These are phyloP conservation scores for Ettlia oleoabundans DNA, from an alignment of 139 green algal genomes.

Conservation along the genomic window DNA sequence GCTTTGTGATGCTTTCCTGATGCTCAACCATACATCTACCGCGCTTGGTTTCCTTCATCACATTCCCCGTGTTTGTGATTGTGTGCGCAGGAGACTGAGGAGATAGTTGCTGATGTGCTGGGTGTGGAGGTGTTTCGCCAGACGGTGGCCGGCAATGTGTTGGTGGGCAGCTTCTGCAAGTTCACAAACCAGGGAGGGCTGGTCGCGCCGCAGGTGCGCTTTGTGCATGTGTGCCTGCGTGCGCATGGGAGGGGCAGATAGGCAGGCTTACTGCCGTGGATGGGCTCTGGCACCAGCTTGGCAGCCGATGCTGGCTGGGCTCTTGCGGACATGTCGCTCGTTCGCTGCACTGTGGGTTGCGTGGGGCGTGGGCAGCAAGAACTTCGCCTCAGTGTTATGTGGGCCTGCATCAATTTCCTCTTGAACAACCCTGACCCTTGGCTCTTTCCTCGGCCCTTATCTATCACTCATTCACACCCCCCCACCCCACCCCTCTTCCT, in stretches of 20 bases:
- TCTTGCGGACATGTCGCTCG: too few relatives aligned
- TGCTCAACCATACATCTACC: too few relatives aligned
- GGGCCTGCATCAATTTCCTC: too few relatives aligned
- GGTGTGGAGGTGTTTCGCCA: conserved; percentile 99
- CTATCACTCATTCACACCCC: too few relatives aligned
- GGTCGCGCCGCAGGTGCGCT: conserved; percentile 49
- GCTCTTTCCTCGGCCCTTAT: too few relatives aligned
- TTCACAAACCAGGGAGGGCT: conserved; percentile 97
- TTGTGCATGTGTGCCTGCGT: neutral
- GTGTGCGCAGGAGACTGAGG: conserved; percentile 83
- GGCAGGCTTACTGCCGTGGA: neutral
- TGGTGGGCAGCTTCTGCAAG: conserved; percentile 94
- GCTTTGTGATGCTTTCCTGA: too few relatives aligned
- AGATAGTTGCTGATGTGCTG: conserved; percentile 94
- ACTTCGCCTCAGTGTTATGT: too few relatives aligned
- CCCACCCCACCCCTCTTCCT: conserved; percentile 38
- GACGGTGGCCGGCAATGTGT: conserved; percentile 91
- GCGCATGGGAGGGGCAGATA: neutral
- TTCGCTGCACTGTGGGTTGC: too few relatives aligned
- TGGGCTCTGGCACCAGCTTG: neutral
- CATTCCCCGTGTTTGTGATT: neutral
- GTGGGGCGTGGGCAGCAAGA: too few relatives aligned
- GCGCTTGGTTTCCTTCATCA: too few relatives aligned
- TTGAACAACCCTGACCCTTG: too few relatives aligned
- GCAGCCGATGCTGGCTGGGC: too few relatives aligned